Conservation (phyloP, 257 asterid genomes). For the Nicotiana sylvestris region DNA sequence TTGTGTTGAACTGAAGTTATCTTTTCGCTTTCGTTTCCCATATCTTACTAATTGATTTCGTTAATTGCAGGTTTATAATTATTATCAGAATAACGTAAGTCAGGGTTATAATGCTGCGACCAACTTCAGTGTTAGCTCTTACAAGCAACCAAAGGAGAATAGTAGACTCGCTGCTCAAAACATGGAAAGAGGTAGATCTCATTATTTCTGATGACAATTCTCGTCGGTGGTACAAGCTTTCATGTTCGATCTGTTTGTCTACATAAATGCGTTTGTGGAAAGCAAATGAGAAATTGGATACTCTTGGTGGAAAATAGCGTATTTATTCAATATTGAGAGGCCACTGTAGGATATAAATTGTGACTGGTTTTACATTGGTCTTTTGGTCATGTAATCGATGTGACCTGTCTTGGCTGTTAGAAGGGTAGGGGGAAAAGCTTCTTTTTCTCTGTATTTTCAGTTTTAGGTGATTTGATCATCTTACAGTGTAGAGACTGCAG, state of each 20-base stretch:
- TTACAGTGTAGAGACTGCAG: slow-evolving; percentile 38
- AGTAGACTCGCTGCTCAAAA: slow-evolving; percentile 9
- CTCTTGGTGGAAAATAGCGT: slow-evolving; percentile 21
- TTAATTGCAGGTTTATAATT: slow-evolving; percentile 30
- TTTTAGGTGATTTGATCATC: slow-evolving; percentile 24
- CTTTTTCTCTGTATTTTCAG: neutral
- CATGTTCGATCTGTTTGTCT: slow-evolving; percentile 29
- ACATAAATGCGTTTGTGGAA: slow-evolving; percentile 29
- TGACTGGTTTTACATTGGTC: neutral
- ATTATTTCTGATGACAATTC: slow-evolving; percentile 39
- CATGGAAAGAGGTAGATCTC: slow-evolving; percentile 33
- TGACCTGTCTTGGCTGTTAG: neutral
- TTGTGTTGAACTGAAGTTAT: neutral
- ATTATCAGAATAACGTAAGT: slow-evolving; percentile 5
- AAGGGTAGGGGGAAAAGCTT: slow-evolving; percentile 10
- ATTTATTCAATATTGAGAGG: slow-evolving; percentile 24
- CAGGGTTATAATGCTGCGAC: slow-evolving; percentile 19
- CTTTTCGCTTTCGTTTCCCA: neutral
- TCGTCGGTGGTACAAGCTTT: slow-evolving; percentile 32
- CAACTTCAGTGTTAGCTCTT: slow-evolving; percentile 12
- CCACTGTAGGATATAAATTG: slow-evolving; percentile 14
- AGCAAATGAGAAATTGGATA: slow-evolving; percentile 34
- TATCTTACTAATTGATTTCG: neutral
- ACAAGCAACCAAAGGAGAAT: slow-evolving; percentile 15
- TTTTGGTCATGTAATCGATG: neutral